These are phyloP conservation scores for Neoboletus brunneissimus DNA, from an alignment of 768 basidiomycete species.

Conservation along the genomic window DNA sequence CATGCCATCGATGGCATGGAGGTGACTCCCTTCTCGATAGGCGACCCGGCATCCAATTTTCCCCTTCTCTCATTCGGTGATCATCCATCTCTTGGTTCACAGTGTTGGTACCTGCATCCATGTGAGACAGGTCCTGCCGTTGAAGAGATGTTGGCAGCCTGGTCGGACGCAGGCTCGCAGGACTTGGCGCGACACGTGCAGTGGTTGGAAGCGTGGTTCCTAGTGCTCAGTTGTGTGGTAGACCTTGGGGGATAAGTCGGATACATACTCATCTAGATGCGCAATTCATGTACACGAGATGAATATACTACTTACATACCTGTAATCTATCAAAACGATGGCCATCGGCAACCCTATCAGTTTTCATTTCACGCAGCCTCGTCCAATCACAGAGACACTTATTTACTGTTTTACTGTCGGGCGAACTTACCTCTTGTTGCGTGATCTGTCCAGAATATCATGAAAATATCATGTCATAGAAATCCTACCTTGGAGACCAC, in stretches of 20 bases:
- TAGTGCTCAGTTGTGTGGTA: slow-evolving; percentile 66
- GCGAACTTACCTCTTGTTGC: too few relatives aligned
- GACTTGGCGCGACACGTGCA: slow-evolving; percentile 16
- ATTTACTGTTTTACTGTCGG: too few relatives aligned
- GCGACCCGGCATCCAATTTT: slow-evolving; percentile 50
- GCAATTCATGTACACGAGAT: neutral
- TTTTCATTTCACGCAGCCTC: too few relatives aligned
- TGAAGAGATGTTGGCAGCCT: slow-evolving; percentile 61
- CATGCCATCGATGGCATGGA: slow-evolving; percentile 43
- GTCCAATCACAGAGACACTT: too few relatives aligned
- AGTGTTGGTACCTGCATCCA: slow-evolving; percentile 87
- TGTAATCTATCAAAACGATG: neutral
- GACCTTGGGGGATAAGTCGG: slow-evolving; percentile 36
- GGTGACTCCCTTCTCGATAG: slow-evolving; percentile 53
- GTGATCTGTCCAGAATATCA: too few relatives aligned
- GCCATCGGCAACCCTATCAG: too few relatives aligned
- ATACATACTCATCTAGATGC: neutral
- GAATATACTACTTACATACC: too few relatives aligned
- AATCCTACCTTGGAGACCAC: too few relatives aligned
- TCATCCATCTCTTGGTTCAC: slow-evolving; percentile 71
- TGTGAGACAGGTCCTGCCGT: slow-evolving; percentile 72
- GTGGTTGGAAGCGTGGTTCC: slow-evolving; percentile 77
- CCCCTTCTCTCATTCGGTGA: slow-evolving; percentile 85
- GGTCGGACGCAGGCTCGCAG: slow-evolving; percentile 5
- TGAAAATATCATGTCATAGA: too few relatives aligned